These are phyloP conservation scores for Chalaropsis thielavioides DNA, from an alignment of 2,329 filamentous ascomycete species.

Conservation along the genomic window DNA sequence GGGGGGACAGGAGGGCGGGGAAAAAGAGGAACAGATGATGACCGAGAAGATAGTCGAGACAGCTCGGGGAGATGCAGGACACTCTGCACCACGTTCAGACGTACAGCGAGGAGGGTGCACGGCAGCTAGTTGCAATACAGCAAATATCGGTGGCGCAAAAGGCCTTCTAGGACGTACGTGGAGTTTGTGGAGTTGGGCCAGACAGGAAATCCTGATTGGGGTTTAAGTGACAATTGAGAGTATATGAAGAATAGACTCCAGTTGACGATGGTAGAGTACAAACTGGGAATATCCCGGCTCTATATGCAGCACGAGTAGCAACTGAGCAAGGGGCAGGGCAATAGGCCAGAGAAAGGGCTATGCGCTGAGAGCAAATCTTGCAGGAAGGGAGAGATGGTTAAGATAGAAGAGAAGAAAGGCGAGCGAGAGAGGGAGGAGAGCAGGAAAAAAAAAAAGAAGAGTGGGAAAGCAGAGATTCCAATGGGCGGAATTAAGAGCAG, in stretches of 20 bases:
- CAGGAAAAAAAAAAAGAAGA: slow-evolving; percentile 6
- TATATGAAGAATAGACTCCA: slow-evolving; percentile 11
- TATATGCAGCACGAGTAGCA: slow-evolving; percentile 13
- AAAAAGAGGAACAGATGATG: not conserved
- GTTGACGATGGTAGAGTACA: slow-evolving; percentile 9
- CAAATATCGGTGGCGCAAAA: slow-evolving; percentile 7
- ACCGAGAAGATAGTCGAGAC: not conserved
- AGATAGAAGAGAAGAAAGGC: slow-evolving; percentile 6
- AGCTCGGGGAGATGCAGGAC: not conserved
- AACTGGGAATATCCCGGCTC: slow-evolving; percentile 17
- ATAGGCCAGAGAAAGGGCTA: slow-evolving; percentile 15
- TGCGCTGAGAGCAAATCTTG: slow-evolving; percentile 10
- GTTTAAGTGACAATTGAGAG: slow-evolving; percentile 13
- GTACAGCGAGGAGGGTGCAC: not conserved
- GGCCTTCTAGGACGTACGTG: slow-evolving; percentile 1
- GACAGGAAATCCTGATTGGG: slow-evolving; percentile 10
- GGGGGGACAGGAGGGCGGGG: not conserved
- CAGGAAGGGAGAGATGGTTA: slow-evolving; percentile 9
- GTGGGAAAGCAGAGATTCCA: not conserved
- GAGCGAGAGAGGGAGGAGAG: not conserved
- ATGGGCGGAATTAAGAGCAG: not conserved
- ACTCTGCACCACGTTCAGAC: not conserved
- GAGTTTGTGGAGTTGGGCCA: slow-evolving; percentile 11
- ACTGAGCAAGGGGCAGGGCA: slow-evolving; percentile 15
- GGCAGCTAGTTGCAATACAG: slow-evolving; percentile 5